Evolutionary conservation across 2,329 filamentous ascomycete genomes (phyloP).

Genomic region (Trichoderma koningiopsis): DNA sequence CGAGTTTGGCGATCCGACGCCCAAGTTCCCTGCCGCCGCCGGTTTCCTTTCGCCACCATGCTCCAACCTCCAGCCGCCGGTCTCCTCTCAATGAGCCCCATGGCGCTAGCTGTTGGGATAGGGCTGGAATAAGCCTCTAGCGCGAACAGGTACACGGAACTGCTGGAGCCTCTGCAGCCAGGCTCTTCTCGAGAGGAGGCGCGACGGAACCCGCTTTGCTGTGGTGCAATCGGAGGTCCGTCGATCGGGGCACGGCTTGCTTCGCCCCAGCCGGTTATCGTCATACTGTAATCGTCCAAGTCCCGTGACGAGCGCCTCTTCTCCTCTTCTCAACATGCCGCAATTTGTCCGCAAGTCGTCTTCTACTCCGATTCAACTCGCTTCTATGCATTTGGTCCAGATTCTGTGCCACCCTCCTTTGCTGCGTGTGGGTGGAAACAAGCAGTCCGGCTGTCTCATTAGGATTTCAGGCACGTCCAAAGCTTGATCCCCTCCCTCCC

Average conservation of each 20-base stretch:
- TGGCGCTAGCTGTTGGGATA: conserved; percentile 13
- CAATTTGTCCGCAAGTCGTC: neutral
- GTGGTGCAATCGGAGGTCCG: neutral
- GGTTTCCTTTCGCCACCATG: conserved; percentile 10
- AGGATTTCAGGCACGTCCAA: conserved; percentile 24
- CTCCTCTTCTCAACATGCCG: neutral
- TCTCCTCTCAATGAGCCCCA: neutral
- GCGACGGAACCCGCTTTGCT: neutral
- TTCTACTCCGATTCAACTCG: neutral
- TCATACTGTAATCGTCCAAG: neutral
- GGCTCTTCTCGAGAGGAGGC: too few species aligned
- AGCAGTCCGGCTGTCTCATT: conserved; percentile 14
- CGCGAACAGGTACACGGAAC: neutral
- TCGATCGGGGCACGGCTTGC: neutral
- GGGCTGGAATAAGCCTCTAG: conserved; percentile 21
- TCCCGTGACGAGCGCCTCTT: neutral
- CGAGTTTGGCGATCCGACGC: neutral
- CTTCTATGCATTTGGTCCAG: neutral
- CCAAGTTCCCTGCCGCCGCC: conserved; percentile 3
- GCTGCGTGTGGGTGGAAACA: conserved; percentile 13
- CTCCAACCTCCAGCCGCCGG: neutral
- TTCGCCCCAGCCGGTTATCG: neutral
- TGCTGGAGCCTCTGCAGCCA: neutral
- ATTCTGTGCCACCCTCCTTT: neutral
- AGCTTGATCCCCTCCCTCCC: neutral